Base-by-base conservation (phyloP, 148 eudicot species). In the Cornus controversa region DNA sequence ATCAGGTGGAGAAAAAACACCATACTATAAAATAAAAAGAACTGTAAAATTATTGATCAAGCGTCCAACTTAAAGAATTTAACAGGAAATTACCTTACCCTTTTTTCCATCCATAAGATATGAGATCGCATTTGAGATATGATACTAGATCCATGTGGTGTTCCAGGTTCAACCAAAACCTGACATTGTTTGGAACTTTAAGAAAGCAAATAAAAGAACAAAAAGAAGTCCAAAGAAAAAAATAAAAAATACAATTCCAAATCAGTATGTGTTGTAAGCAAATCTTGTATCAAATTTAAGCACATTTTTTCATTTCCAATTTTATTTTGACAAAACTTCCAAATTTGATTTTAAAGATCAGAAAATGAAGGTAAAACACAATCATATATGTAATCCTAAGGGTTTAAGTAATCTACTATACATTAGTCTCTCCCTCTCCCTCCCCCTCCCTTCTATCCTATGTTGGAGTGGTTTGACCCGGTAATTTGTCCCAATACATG, bases 131-230 rank as follows among this genome's bases (percentile, higher is more conserved):
- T 89, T 80, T 93, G 99, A 29, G 99, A 89, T 81, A 96, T 90
- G 66, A 96, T 89, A 74, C 83, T 86, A 40, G 94, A 91, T 81
- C 99, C 98, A 81, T 96, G 89, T 42, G 99, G 99, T 67, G 98
- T 90, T 83, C 99, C 99, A 66, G 99, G 98, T 82, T 96, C 98
- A 78, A 96, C 83, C 82, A 96, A 85, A 79, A 96, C 92, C 99
- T 93, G 82, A 53, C 53, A 67, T 79, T 40, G 66, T 63, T 11
- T n/a, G 9, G 7, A 62, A 54, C 26, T 66, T 40, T 25, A 16
- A 36, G 34, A 47, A 74, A 47, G 16, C 1, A 5, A 34, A 40
- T 29, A 54, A 27, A 72, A 10, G 62, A 60, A 24, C 22, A 1
- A 1, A 40, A 28, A 29, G 60, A 31, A 5, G 27, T 2, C n/a